Conservation (phyloP, 148 eudicot genomes). For the Chenopodium album region DNA sequence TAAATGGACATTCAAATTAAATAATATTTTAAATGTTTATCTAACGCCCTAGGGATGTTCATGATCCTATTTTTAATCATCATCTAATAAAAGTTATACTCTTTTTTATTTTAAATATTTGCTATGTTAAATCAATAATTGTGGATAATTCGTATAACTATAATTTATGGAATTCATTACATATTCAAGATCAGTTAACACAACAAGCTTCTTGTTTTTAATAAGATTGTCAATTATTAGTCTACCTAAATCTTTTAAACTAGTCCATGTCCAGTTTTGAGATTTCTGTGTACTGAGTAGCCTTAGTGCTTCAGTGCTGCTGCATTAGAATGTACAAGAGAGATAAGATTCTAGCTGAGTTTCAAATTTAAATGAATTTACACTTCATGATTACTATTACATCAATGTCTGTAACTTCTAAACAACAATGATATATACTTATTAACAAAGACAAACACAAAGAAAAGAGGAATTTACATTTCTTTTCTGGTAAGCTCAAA, state of each 20-base stretch:
- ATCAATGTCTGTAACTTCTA: background rate
- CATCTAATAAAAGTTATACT: no score
- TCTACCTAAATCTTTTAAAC: background rate
- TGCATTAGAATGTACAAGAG: background rate
- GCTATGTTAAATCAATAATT: no score
- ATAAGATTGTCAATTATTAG: background rate
- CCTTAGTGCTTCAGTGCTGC: background rate
- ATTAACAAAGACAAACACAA: background rate
- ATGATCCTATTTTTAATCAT: no score
- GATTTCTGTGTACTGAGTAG: background rate
- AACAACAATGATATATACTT: background rate
- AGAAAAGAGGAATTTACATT: slow-evolving; percentile 16
- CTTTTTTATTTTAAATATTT: no score
- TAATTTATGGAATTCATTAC: no score
- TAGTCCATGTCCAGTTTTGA: background rate
- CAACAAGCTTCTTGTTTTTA: no score
- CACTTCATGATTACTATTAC: background rate
- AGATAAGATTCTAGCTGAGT: background rate
- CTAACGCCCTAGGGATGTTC: no score
- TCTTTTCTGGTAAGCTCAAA: slow-evolving; percentile 15
- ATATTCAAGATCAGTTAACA: no score
- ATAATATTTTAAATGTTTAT: no score
- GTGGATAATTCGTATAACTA: no score
- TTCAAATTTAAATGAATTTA: background rate
- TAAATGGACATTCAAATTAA: no score